Evolutionary conservation across 768 basidiomycete genomes (phyloP).

Genomic region (Sarcomyxa edulis): DNA sequence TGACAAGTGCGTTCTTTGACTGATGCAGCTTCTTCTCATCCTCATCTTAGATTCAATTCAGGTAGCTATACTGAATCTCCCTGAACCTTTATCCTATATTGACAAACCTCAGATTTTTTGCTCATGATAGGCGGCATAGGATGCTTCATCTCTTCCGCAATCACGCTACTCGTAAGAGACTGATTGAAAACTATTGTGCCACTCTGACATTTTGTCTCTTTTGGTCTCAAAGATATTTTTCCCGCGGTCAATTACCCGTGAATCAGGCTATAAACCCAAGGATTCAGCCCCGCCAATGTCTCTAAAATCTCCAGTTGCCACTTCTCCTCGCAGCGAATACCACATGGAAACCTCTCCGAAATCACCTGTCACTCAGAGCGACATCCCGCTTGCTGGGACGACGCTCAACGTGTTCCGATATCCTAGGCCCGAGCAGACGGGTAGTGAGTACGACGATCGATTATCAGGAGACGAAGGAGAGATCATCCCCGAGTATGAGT

Average conservation of each 20-base stretch:
- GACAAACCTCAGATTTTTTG: constrained; percentile 51
- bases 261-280: constrained; percentile 56
- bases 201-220: constrained; percentile 46
- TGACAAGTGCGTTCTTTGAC: constrained; percentile 2
- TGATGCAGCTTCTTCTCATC: neutral
- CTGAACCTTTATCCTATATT: constrained; percentile 1
- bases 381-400: constrained; percentile 1
- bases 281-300: constrained; percentile 18
- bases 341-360: too few species aligned
- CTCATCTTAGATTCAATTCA: constrained; percentile 45
- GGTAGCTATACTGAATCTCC: constrained; percentile 30
- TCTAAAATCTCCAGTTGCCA: constrained; percentile 22
- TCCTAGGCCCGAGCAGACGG: neutral
- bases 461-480: constrained; percentile 22
- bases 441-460: constrained; percentile 8
- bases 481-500: constrained; percentile 34
- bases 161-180: constrained; percentile 73
- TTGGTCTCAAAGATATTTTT: constrained; percentile 85
- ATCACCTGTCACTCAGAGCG: constrained; percentile 1
- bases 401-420: constrained; percentile 1
- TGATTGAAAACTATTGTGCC: too few species aligned
- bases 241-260: constrained; percentile 64
- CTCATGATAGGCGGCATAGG: constrained; percentile 70
- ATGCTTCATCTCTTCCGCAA: constrained; percentile 73
- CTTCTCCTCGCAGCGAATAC: too few species aligned